A percentile compares a stretch with the other conserved stretches of the same genome.
phyloP scores from a whole-genome alignment of 2,329 filamentous ascomycete species.

The Phialophora chinensis region DNA sequence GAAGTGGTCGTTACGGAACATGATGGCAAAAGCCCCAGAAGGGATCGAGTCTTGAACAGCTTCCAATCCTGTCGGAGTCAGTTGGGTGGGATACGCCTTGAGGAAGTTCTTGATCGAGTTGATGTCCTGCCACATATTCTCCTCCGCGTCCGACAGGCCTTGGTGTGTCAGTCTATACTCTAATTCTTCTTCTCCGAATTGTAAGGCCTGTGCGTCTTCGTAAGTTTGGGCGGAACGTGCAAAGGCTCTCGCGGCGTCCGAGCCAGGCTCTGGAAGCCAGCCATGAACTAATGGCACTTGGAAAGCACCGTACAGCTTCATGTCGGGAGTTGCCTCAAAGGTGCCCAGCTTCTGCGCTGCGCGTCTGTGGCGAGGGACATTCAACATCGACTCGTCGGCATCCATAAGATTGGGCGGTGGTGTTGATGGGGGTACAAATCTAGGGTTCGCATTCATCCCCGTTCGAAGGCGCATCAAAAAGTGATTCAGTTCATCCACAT shows the following conservation, averaged over 20 bases:
- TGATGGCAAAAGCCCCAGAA: slow-evolving; percentile 81
- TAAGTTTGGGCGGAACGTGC: slow-evolving; percentile 79
- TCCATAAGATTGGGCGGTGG: slow-evolving; percentile 53
- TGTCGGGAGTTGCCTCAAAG: slow-evolving; percentile 86
- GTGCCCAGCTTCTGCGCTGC: slow-evolving; percentile 62
- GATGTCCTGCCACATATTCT: slow-evolving; percentile 81
- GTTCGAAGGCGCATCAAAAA: slow-evolving; percentile 91
- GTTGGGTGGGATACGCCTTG: slow-evolving; percentile 77
- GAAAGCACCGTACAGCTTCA: slow-evolving; percentile 90
- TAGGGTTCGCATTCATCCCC: slow-evolving; percentile 97
- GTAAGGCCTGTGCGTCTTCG: slow-evolving; percentile 86
- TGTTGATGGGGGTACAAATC: slow-evolving; percentile 69
- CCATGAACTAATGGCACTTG: slow-evolving; percentile 88
- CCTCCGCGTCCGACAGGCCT: slow-evolving; percentile 73
- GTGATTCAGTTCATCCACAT: slow-evolving; percentile 83
- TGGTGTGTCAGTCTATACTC: slow-evolving; percentile 74
- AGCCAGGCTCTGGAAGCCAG: slow-evolving; percentile 74
- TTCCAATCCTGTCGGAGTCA: slow-evolving; percentile 80
- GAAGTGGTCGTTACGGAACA: slow-evolving; percentile 98
- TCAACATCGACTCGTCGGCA: slow-evolving; percentile 37
- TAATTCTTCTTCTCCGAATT: slow-evolving; percentile 87
- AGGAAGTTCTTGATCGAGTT: slow-evolving; percentile 83
- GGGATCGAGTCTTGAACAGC: slow-evolving; percentile 72
- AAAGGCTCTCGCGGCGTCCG: slow-evolving; percentile 71
- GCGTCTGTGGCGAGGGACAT: slow-evolving; percentile 27